Evolutionary conservation across 164 flowering plant genomes (phyloP).

Genomic region (Saururus chinensis): DNA sequence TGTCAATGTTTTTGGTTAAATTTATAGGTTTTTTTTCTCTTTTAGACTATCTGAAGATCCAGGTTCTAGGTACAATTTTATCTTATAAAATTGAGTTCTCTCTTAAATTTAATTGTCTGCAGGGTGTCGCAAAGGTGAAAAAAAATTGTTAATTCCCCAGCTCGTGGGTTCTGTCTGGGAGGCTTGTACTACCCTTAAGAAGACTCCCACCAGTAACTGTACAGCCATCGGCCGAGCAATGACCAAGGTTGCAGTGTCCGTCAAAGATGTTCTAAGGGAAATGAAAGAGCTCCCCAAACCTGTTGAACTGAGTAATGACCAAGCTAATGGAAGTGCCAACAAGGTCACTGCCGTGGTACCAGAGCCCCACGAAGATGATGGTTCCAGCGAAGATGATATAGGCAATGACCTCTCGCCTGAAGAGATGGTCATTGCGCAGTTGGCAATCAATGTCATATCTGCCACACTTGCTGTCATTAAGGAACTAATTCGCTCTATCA

Average conservation of each 20-base stretch:
- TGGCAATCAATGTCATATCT: conserved; percentile 38
- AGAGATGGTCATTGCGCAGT: conserved; percentile 67
- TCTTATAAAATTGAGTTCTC: neutral
- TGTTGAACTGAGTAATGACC: conserved; percentile 5
- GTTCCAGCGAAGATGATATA: conserved; percentile 38
- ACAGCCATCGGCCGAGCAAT: conserved; percentile 79
- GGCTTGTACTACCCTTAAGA: conserved; percentile 69
- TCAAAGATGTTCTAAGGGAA: conserved; percentile 91
- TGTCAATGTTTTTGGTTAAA: neutral
- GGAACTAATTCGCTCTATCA: conserved; percentile 71
- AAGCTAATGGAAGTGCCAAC: conserved; percentile 17
- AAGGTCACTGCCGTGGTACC: conserved; percentile 15
- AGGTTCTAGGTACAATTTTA: too few species aligned
- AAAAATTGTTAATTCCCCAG: conserved; percentile 40
- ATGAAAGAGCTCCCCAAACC: conserved; percentile 73
- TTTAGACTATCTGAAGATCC: neutral
- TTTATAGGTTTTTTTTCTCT: neutral
- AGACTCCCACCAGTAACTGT: conserved; percentile 62
- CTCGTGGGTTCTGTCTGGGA: conserved; percentile 76
- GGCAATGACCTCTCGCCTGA: conserved; percentile 68
- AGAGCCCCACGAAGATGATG: conserved; percentile 19
- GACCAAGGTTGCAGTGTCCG: conserved; percentile 69
- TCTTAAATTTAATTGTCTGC: conserved; percentile 5
- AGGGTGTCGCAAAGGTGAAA: conserved; percentile 33
- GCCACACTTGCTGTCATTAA: conserved; percentile 41